Base-by-base conservation (phyloP, 495 filamentous ascomycete species). In the Tirmania nivea region DNA sequence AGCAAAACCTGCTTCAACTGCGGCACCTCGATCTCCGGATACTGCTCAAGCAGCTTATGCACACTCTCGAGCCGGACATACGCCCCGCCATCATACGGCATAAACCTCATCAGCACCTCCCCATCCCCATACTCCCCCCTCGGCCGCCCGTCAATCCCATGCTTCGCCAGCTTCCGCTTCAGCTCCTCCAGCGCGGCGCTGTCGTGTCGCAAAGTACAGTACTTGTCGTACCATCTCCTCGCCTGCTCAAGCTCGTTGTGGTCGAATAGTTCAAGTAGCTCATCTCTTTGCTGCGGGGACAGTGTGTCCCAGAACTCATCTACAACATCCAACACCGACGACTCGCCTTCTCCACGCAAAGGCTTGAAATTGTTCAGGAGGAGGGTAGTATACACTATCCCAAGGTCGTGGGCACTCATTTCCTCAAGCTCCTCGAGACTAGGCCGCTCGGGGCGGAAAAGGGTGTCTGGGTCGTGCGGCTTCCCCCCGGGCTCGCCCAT, bases 381-480 rank as follows among this genome's bases (percentile, higher is more conserved):
- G 14, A 45, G 39, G 3, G 39, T 45, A 4, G 39, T 45, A 45
- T 45, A 45, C 17, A 45, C 39, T 3, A 45, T 45, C 3, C 39
- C 39, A 8, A 45, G 50, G 21, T 48, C 34, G 25, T 10, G 14
- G 50, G 49, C 49, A 8, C 52, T 19, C 48, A 56, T 21, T 17
- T 49, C 54, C 63, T 64, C 62, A 64, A 70, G 55, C 65, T 66
- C 9, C 73, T 45, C 17, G 39, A 6, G 39, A 14, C 17, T 45
- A 14, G 39, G 39, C 39, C 39, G 12, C 17, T 45, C 39, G 5
- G 39, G 39, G 39, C 14, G 14, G 17, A 45, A 45, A 14, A 45
- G 39, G 14, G 17, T 19, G 14, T 19, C 39, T 14, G 39, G 17
- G 39, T 45, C 39, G 39, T 45, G 39, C 4, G 12, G 12, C 8